Conservation (phyloP, 192 early-diverging fungal genomes). For the Piromyces finnis region DNA sequence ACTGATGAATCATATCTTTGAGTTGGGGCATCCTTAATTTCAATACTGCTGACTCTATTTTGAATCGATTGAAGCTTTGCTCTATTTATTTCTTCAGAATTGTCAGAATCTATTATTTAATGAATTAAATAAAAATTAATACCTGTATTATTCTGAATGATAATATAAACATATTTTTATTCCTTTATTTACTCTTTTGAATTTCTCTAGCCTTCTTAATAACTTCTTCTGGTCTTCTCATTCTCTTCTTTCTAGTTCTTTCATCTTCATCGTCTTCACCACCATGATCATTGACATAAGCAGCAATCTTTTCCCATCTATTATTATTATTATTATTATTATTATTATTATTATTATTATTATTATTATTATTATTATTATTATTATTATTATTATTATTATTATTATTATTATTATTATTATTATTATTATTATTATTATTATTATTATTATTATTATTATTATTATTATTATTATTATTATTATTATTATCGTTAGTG, state of each 20-base stretch:
- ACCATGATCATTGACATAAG: slow-evolving; percentile 57
- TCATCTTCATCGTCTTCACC: slow-evolving; percentile 24
- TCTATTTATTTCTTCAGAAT: slow-evolving; percentile 12
- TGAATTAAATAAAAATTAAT: too few species aligned
- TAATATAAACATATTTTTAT: too few species aligned
- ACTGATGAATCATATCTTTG: slow-evolving; percentile 23
- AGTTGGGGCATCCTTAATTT: slow-evolving; percentile 23
- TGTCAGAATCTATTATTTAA: too few species aligned
- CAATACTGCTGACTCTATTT: neutral
- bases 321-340: neutral
- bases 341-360: too few species aligned
- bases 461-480: neutral
- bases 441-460: neutral
- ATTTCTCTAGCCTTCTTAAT: slow-evolving; percentile 50
- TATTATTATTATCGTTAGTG: too few species aligned
- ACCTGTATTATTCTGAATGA: too few species aligned
- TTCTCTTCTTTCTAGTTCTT: slow-evolving; percentile 6
- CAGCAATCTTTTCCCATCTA: slow-evolving; percentile 61
- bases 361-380: too few species aligned
- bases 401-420: too few species aligned
- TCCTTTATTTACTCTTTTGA: slow-evolving; percentile 27
- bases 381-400: too few species aligned
- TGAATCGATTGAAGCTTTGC: slow-evolving; percentile 15
- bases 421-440: too few species aligned
- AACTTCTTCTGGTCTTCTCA: slow-evolving; percentile 39